Conservation (phyloP, 176 grass and related monocot species). For the Triticum dicoccoides region DNA sequence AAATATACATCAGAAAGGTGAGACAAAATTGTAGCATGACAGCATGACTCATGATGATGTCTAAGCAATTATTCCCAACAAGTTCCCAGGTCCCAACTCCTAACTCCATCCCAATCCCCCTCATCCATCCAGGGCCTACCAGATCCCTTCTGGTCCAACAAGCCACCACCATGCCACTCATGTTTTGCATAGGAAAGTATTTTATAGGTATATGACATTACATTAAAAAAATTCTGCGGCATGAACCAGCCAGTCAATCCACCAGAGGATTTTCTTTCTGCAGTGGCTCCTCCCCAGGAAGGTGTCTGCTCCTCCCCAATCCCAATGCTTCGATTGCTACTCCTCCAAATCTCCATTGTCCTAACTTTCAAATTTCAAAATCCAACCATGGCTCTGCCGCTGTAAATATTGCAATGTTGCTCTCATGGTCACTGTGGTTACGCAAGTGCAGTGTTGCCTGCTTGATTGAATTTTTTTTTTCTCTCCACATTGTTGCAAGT, state of each 20-base stretch:
- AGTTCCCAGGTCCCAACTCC: conserved; percentile 32
- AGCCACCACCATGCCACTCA: no score
- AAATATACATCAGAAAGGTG: conserved; percentile 17
- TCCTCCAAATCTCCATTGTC: neutral
- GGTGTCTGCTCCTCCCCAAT: no score
- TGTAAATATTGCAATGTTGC: neutral
- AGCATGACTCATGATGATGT: conserved; percentile 50
- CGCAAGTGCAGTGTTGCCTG: no score
- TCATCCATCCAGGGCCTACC: no score
- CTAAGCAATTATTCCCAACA: conserved; percentile 46
- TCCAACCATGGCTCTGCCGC: neutral
- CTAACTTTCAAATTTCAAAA: neutral
- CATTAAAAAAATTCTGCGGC: no score
- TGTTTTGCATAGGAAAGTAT: no score
- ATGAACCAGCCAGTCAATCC: no score
- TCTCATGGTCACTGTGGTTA: neutral
- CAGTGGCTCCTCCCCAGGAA: no score
- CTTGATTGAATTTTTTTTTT: neutral
- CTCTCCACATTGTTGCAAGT: neutral
- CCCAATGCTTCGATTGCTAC: neutral
- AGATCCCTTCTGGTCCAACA: no score
- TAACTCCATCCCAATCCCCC: no score
- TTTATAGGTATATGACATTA: no score
- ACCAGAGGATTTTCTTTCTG: no score
- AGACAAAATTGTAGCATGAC: conserved; percentile 34